Conservation (phyloP, 768 basidiomycete genomes). For the Lactarius quietus region DNA sequence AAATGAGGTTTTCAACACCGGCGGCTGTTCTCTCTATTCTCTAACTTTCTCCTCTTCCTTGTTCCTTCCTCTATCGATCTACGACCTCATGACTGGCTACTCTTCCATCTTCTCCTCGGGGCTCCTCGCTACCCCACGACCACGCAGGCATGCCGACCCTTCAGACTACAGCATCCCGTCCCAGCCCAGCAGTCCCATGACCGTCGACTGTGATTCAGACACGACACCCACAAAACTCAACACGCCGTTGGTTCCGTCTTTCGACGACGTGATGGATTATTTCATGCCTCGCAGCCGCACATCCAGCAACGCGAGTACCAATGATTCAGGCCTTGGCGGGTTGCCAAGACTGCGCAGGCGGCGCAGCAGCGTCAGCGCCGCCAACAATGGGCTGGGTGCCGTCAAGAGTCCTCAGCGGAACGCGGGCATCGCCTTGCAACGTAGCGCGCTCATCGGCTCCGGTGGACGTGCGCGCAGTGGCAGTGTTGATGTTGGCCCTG, state of each 20-base stretch:
- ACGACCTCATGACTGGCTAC: slow-evolving; percentile 42
- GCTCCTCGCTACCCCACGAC: slow-evolving; percentile 49
- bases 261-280: slow-evolving; percentile 30
- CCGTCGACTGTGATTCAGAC: slow-evolving; percentile 37
- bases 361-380: slow-evolving; percentile 58
- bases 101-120: slow-evolving; percentile 71
- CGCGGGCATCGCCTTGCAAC: slow-evolving; percentile 47
- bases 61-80: slow-evolving; percentile 12
- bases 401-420: slow-evolving; percentile 57
- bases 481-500: slow-evolving; percentile 10
- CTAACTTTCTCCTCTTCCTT: not conserved
- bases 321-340: slow-evolving; percentile 16
- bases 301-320: slow-evolving; percentile 27
- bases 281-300: slow-evolving; percentile 33
- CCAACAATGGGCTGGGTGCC: slow-evolving; percentile 48
- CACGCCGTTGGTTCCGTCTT: slow-evolving; percentile 26
- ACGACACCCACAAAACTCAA: slow-evolving; percentile 37
- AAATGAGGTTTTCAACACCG: slow-evolving; percentile 9
- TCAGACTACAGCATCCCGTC: slow-evolving; percentile 27
- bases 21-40: not conserved
- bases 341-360: slow-evolving; percentile 52
- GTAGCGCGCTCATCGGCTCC: slow-evolving; percentile 43
- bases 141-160: slow-evolving; percentile 23
- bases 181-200: slow-evolving; percentile 30
- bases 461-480: slow-evolving; percentile 19